Percentiles rank a stretch among this genome's conserved stretches.
phyloP scores from a whole-genome alignment of 169 alveolate genomes.

The Cryptosporidium parvum region DNA sequence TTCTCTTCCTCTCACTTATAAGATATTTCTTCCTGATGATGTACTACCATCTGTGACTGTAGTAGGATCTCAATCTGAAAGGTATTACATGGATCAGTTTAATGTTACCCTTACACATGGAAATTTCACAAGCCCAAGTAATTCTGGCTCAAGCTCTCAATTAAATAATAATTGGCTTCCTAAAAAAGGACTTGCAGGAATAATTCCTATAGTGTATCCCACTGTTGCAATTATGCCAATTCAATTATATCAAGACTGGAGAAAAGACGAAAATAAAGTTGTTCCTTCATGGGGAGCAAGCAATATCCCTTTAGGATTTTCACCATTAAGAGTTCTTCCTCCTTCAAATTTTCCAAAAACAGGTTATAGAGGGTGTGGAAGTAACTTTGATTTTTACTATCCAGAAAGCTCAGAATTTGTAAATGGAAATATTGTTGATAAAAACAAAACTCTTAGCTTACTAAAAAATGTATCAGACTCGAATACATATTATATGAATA shows the following conservation, averaged over 20 bases:
- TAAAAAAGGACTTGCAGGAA: constrained; percentile 41
- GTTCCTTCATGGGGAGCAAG: constrained; percentile 74
- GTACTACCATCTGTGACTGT: constrained; percentile 34
- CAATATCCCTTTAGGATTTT: constrained; percentile 63
- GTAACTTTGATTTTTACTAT: constrained; percentile 53
- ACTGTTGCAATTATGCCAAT: constrained; percentile 49
- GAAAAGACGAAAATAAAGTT: constrained; percentile 44
- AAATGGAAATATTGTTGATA: background rate
- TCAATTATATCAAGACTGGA: constrained; percentile 52
- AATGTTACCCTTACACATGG: constrained; percentile 63
- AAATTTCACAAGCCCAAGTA: constrained; percentile 13
- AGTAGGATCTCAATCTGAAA: constrained; percentile 4
- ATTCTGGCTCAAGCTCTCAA: background rate
- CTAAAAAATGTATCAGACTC: constrained; percentile 33
- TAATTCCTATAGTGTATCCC: constrained; percentile 47
- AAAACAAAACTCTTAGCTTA: constrained; percentile 7
- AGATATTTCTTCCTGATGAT: constrained; percentile 72
- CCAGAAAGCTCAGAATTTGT: background rate
- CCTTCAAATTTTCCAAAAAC: constrained; percentile 60
- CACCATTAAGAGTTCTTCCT: constrained; percentile 54
- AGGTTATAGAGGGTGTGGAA: constrained; percentile 38
- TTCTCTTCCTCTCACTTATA: constrained; percentile 49
- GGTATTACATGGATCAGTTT: constrained; percentile 47
- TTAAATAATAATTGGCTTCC: background rate
- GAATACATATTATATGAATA: constrained; percentile 1